These are phyloP conservation scores for Trypanosomatidae sp. DNA, from an alignment of 208 protist genomes.

Conservation along the genomic window DNA sequence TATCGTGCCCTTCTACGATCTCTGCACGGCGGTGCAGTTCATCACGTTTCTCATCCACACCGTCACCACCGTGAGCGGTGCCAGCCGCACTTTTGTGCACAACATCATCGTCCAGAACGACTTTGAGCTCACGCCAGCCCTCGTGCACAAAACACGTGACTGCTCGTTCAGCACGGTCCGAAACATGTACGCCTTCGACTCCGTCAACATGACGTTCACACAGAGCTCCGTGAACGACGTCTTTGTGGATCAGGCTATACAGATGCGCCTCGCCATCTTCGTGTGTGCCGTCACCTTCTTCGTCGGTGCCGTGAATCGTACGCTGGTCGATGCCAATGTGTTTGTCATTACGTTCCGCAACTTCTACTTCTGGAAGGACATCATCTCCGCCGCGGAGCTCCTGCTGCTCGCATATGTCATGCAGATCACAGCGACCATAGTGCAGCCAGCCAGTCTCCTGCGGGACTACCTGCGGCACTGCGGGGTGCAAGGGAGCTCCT, in stretches of 20 bases:
- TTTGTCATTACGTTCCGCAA: slow-evolving; percentile 65
- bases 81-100: slow-evolving; percentile 48
- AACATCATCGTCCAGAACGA: slow-evolving; percentile 41
- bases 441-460: slow-evolving; percentile 38
- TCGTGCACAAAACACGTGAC: slow-evolving; percentile 43
- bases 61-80: slow-evolving; percentile 36
- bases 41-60: slow-evolving; percentile 56
- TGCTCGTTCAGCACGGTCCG: slow-evolving; percentile 47
- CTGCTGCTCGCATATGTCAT: slow-evolving; percentile 53
- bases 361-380: slow-evolving; percentile 75
- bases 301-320: slow-evolving; percentile 56
- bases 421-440: slow-evolving; percentile 36
- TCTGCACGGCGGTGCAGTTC: slow-evolving; percentile 60
- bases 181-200: slow-evolving; percentile 59
- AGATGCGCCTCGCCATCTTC: slow-evolving; percentile 70
- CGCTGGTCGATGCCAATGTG: slow-evolving; percentile 57
- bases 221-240: slow-evolving; percentile 42
- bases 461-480: slow-evolving; percentile 60
- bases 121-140: slow-evolving; percentile 36
- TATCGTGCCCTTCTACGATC: slow-evolving; percentile 55
- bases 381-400: slow-evolving; percentile 69
- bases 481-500: slow-evolving; percentile 32
- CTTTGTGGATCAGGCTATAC: slow-evolving; percentile 70
- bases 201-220: slow-evolving; percentile 47
- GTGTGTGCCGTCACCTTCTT: slow-evolving; percentile 42